A percentile compares a stretch with the other conserved stretches of the same genome.
phyloP scores from a whole-genome alignment of 257 asterid genomes.

The Knoxia roxburghii region DNA sequence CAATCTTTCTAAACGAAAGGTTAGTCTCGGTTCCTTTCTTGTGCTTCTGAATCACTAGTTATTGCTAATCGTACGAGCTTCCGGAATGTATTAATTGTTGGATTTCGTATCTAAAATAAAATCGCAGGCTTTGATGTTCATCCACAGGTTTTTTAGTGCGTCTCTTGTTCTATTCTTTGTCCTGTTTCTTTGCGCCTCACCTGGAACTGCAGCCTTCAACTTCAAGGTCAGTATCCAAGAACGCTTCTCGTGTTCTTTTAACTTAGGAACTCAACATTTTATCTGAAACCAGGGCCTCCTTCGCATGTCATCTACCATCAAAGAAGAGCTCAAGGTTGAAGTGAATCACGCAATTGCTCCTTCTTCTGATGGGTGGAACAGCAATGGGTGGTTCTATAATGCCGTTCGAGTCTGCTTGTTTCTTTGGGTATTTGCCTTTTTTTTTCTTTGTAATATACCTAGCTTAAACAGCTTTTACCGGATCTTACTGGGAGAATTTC shows the following conservation, averaged over 20 bases:
- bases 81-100: conserved; percentile 9
- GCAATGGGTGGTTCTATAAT: conserved; percentile 75
- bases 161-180: conserved; percentile 76
- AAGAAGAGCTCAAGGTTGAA: conserved; percentile 68
- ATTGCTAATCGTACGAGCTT: not conserved
- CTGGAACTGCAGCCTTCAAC: conserved; percentile 48
- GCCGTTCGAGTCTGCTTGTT: conserved; percentile 77
- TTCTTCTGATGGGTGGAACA: conserved; percentile 51
- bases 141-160: conserved; percentile 79
- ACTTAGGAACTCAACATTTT: not conserved
- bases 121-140: conserved; percentile 90
- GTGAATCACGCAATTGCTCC: conserved; percentile 34
- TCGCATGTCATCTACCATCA: conserved; percentile 41
- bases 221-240: conserved; percentile 46
- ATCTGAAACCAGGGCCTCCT: conserved; percentile 39
- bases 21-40: conserved; percentile 8
- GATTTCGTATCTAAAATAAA: too few species aligned
- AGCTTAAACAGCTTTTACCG: not conserved
- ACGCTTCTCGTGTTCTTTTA: conserved; percentile 6
- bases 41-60: too few species aligned
- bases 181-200: conserved; percentile 70
- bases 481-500: not conserved
- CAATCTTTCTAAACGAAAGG: conserved; percentile 90
- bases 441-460: conserved; percentile 10
- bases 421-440: conserved; percentile 67